Base-by-base conservation (phyloP, 2,329 filamentous ascomycete species). In the Sporothrix pallida region DNA sequence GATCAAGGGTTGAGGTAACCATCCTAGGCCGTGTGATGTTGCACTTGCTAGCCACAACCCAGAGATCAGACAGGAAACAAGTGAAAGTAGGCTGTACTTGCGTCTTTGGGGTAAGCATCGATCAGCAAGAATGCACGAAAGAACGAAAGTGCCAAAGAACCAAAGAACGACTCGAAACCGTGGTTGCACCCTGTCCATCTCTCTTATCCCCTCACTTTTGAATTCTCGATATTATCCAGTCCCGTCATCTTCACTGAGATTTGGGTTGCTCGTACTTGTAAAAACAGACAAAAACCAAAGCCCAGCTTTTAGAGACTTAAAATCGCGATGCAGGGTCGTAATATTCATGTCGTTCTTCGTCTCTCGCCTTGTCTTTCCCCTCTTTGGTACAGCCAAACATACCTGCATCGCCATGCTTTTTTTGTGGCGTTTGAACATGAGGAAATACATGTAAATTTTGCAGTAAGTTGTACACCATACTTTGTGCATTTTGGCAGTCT, bases 21-120 rank as follows among this genome's bases (percentile, higher is more conserved):
- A 48, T 67, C 42, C 42, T 48, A 48, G 48, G 62, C 42, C 62
- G 42, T 67, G 62, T 26, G 26, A 48, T 42, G 42, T 63, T 63
- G 8, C 60, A 12, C 17, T 20, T 54, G 6, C 31, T 20, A 26
- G 42, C 44, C 12, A 10, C 23, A 46, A 42, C 9, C 42, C 42
- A 20, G 62, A 48, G n/a, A 67, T 10, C n/a, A 13, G 62, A 26
- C 60, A 65, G 44, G 17, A 46, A 12, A n/a, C 50, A 15, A n/a
- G 31, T 6, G 60, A 31, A 31, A 15, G 9, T 26, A 15, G 15
- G 4, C 26, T 4, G 9, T 4, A 44, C 58, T 1, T 10, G 13
- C 5, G 5, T 17, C 6, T 67, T n/a, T 67, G 42, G 42, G 48
- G 60, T 20, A 17, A 63, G 12, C 17, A 12, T 44, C 31, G 37